A percentile compares a stretch with the other conserved stretches of the same genome.
phyloP scores from a whole-genome alignment of 1,284 basidiomycete genomes.

The Xerocomus minutiporus region DNA sequence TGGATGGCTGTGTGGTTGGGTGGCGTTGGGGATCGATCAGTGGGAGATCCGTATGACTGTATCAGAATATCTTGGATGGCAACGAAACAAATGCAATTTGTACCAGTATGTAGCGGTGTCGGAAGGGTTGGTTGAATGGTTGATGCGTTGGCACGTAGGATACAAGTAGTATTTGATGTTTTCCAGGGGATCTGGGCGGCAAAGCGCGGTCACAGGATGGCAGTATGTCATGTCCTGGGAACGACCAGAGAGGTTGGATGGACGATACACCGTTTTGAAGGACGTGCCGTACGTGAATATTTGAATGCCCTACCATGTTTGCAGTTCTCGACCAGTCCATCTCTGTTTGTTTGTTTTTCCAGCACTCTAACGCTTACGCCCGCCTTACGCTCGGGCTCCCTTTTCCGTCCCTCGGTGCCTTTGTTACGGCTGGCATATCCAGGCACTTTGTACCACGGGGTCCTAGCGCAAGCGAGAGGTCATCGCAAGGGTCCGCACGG shows the following conservation, averaged over 20 bases:
- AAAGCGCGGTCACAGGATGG: too few relatives aligned
- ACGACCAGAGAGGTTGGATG: too few relatives aligned
- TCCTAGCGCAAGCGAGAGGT: not conserved
- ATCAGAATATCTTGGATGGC: not conserved
- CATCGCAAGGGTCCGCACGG: not conserved
- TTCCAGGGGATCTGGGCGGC: not conserved
- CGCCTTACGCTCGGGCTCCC: not conserved
- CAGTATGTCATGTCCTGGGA: too few relatives aligned
- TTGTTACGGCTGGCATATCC: not conserved
- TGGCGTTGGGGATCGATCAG: constrained; percentile 6
- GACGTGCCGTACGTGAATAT: not conserved
- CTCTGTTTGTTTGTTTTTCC: too few relatives aligned
- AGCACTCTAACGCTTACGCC: not conserved
- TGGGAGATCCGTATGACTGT: constrained; percentile 5
- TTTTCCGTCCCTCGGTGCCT: not conserved
- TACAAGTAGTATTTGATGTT: not conserved
- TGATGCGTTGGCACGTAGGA: not conserved
- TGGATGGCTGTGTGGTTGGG: not conserved
- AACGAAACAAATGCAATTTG: not conserved
- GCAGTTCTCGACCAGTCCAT: too few relatives aligned
- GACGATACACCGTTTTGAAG: too few relatives aligned
- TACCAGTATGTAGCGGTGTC: not conserved
- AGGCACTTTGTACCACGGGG: not conserved
- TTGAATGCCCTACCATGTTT: too few relatives aligned
- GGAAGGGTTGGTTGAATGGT: not conserved